Conservation (phyloP, 805 yeast species). For the Cyberlindnera meyerae region DNA sequence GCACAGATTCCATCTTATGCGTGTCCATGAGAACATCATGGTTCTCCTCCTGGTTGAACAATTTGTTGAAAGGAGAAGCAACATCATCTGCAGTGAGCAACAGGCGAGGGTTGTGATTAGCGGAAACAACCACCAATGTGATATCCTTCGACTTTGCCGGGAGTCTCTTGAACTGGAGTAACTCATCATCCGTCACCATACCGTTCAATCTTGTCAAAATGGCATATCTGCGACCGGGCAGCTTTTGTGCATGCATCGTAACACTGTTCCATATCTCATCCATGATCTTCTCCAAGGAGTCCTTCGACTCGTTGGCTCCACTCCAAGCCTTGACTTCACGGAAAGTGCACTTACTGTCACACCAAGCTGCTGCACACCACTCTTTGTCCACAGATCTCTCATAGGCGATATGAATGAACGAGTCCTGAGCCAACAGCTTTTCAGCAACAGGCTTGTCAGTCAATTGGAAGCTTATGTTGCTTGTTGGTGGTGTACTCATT, state of each 20-base stretch:
- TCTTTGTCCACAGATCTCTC: constrained; percentile 73
- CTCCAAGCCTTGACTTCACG: constrained; percentile 65
- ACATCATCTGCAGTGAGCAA: constrained; percentile 30
- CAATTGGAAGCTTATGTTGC: constrained; percentile 39
- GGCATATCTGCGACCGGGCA: constrained; percentile 46
- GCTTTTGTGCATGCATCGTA: constrained; percentile 32
- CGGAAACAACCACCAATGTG: constrained; percentile 65
- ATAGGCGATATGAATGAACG: constrained; percentile 80
- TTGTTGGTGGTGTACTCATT: constrained; percentile 38
- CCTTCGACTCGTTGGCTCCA: constrained; percentile 30
- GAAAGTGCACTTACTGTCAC: constrained; percentile 73
- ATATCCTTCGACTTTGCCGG: constrained; percentile 52
- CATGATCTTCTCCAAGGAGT: constrained; percentile 50
- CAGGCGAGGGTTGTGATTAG: constrained; percentile 52
- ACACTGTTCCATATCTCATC: constrained; percentile 66
- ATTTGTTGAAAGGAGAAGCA: constrained; percentile 30
- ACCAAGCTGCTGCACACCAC: constrained; percentile 88
- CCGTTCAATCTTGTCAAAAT: constrained; percentile 68
- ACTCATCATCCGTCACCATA: constrained; percentile 75
- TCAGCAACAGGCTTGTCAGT: constrained; percentile 31
- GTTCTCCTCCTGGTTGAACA: constrained; percentile 25
- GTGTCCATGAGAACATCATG: constrained; percentile 7
- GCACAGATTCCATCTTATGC: constrained; percentile 16
- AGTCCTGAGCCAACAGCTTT: constrained; percentile 54
- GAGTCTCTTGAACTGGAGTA: constrained; percentile 72